phyloP scores from a whole-genome alignment of 2,329 filamentous ascomycete species.

The Alternaria triticimaculans region DNA sequence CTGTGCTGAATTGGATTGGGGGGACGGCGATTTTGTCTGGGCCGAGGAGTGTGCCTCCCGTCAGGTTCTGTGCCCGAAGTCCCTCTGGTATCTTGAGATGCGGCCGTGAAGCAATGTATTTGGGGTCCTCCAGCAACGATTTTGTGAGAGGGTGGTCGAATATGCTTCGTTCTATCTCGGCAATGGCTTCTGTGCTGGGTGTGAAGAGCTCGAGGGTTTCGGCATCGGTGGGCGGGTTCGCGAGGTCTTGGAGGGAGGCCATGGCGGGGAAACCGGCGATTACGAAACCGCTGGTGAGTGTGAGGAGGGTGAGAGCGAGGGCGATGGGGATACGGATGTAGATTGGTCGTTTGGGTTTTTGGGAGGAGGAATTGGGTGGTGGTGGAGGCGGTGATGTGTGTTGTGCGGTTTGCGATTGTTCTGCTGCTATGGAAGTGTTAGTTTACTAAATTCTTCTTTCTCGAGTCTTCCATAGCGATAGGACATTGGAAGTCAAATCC shows the following conservation, averaged over 20 bases:
- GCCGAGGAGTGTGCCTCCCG: conserved; percentile 78
- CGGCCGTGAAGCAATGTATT: conserved; percentile 78
- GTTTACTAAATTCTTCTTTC: neutral
- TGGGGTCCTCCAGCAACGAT: conserved; percentile 70
- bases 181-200: conserved; percentile 58
- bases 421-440: neutral
- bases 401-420: conserved; percentile 8
- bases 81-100: conserved; percentile 82
- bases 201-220: conserved; percentile 74
- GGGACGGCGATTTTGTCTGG: conserved; percentile 79
- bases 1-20: conserved; percentile 72
- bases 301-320: conserved; percentile 56
- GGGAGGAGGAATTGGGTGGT: neutral
- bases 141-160: conserved; percentile 75
- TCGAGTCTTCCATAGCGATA: neutral
- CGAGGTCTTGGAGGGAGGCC: conserved; percentile 56
- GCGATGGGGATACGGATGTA: conserved; percentile 51
- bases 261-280: conserved; percentile 64
- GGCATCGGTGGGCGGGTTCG: conserved; percentile 69
- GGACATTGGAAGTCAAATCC: fast-evolving
- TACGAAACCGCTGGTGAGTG: conserved; percentile 62
- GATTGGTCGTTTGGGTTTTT: conserved; percentile 25
- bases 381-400: conserved; percentile 11
- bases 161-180: conserved; percentile 74
- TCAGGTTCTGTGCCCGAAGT: conserved; percentile 77